Base-by-base conservation (phyloP, 2,329 filamentous ascomycete species). In the Aschersonia sp. region DNA sequence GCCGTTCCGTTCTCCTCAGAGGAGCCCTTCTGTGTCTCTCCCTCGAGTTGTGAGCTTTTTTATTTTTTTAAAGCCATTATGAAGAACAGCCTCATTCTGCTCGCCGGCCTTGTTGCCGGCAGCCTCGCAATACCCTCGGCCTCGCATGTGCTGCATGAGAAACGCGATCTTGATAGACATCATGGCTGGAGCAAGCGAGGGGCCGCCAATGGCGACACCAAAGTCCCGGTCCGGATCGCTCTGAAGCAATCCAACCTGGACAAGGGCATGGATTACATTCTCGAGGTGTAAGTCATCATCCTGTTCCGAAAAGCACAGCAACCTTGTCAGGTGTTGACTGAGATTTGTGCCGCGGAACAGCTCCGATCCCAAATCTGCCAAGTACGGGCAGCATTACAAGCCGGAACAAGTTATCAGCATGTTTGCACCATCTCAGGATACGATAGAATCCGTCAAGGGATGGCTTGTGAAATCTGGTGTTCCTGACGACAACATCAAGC, bases 381-480 rank as follows among this genome's bases (percentile, higher is more conserved):
- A 64, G 35, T 74, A 73, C 52, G 70, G 71, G 47, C 64, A 66
- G 49, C 69, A 74, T 58, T 73, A 70, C 67, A 65, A 66, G 5
- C 53, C 62, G 2, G 59, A 68, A 30, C 59, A 72, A 53, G 58
- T 74, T 2, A 59, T 64, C 6, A 61, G 67, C 9, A 67, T 63
- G 46, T 74, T 73, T 58, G 62, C 68, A 6, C 65, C 67, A 1
- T 54, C 52, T 10, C 52, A 61, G 5, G 68, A 75, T 42, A 63
- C 72, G 4, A 67, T 79, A 3, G 62, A 69, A 12, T 60, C 68
- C 1, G 72, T 80, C 31, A 68, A 68, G 54, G 54, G 64, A 6
- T 82, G 77, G 77, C 66, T 81, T n/a, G 58, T 65, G 28, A 57
- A 61, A 4, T 67, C 70, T 29, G 78, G 77, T 5, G 74, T 82